Base-by-base conservation (phyloP, 345 rosid species). In the Arabidopsis suecica region DNA sequence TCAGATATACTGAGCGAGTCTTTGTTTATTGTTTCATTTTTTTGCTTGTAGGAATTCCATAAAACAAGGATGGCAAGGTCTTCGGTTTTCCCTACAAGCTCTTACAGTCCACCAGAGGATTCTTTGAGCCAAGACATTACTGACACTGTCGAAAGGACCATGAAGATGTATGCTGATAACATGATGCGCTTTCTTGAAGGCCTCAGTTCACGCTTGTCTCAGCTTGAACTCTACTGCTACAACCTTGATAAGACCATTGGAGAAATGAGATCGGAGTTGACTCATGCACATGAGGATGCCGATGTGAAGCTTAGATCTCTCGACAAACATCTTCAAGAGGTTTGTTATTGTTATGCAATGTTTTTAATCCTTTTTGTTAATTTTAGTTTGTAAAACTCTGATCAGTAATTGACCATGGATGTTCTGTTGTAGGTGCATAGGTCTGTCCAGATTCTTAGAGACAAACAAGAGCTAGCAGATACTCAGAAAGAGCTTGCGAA, bases 261-360 rank as follows among this genome's bases (percentile, higher is more conserved):
- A 44, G 99, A 96, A 47, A 88, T 96, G 98, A 84, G 95, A 75
- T 74, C 90, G 12, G 97, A 93, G 48, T 79, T 89, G 79, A 76
- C 67, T 63, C 88, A 89, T 73, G 96, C 87, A 68, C 85, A 86
- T 63, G 84, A 76, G 34, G 97, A 93, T 16, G 88, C 93, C 14
- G 97, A 91, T 78, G 41, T 81, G 28, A 93, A 93, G 91, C 97
- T 96, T 58, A 91, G 87, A 78, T 84, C 89, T 58, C 71, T 96
- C 3, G 99, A 91, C 83, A 96, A 93, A 82, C 99, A 91, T 84
- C 77, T 96, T 70, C 99, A 96, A 77, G 98, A 96, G 90, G 99
- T 91, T 61, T 67, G 83, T 78, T 72, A 25, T 61, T 67, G 83
- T 78, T 72, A 25, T 25, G 3, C 61, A 30, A 28, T 72, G 18